These are phyloP conservation scores for Puccinia novopanici DNA, from an alignment of 1,284 basidiomycete species.

Conservation along the genomic window DNA sequence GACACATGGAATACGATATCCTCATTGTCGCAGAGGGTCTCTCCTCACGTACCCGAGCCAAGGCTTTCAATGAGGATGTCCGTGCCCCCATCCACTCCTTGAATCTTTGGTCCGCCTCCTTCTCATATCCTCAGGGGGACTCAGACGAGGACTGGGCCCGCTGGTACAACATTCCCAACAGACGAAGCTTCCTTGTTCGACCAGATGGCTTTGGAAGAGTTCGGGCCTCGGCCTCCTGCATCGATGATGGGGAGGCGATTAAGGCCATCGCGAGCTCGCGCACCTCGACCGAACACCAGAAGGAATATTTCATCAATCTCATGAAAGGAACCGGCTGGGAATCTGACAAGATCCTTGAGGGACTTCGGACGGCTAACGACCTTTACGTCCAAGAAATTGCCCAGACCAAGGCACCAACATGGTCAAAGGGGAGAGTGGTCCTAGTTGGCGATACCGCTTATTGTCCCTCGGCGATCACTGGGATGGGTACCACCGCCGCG, in stretches of 20 bases:
- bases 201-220: constrained; percentile 54
- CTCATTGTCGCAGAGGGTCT: constrained; percentile 55
- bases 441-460: constrained; percentile 54
- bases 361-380: constrained; percentile 51
- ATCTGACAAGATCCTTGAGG: constrained; percentile 50
- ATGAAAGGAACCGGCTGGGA: constrained; percentile 52
- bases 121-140: constrained; percentile 17
- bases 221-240: constrained; percentile 29
- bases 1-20: constrained; percentile 52
- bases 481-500: constrained; percentile 53
- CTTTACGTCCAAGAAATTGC: constrained; percentile 53
- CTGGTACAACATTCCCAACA: constrained; percentile 9
- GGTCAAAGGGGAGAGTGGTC: constrained; percentile 53
- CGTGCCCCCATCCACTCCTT: constrained; percentile 26
- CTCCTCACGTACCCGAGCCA: constrained; percentile 53
- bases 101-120: constrained; percentile 17
- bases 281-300: constrained; percentile 42
- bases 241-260: not conserved
- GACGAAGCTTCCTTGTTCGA: constrained; percentile 36
- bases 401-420: constrained; percentile 53
- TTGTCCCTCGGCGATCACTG: constrained; percentile 54
- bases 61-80: constrained; percentile 51
- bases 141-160: constrained; percentile 27
- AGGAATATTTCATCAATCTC: constrained; percentile 50
- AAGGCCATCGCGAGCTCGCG: not conserved